Evolutionary conservation across 352 stramenopile genomes (phyloP).

Genomic region (Globisporangium abappressorium): DNA sequence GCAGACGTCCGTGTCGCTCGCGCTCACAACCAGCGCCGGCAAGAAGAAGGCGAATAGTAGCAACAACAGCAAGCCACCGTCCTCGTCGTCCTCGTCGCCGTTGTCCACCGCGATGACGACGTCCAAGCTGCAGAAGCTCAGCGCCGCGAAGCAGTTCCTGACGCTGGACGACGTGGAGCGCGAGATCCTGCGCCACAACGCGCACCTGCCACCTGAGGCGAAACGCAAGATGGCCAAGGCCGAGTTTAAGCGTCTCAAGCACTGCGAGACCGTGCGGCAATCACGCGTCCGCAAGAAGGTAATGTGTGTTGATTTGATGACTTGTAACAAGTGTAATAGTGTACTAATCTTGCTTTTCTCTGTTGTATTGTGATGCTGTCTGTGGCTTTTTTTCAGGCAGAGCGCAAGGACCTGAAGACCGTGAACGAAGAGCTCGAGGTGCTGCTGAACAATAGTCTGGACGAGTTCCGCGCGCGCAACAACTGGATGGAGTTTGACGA

Average conservation of each 20-base stretch:
- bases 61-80: not conserved
- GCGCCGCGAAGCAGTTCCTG: slow-evolving; percentile 28
- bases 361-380: not conserved
- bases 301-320: not conserved
- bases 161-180: slow-evolving; percentile 66
- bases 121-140: slow-evolving; percentile 6
- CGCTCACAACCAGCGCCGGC: not conserved
- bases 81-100: not conserved
- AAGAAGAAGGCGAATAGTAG: not conserved
- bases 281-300: slow-evolving; percentile 77
- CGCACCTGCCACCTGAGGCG: slow-evolving; percentile 36
- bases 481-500: slow-evolving; percentile 63
- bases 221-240: slow-evolving; percentile 58
- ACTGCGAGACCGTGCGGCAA: slow-evolving; percentile 77
- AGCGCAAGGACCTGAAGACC: slow-evolving; percentile 49
- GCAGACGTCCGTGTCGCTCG: slow-evolving; percentile 12
- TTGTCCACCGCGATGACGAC: slow-evolving; percentile 7
- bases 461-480: slow-evolving; percentile 30
- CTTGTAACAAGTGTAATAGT: not conserved
- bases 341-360: not conserved
- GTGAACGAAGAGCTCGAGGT: slow-evolving; percentile 62
- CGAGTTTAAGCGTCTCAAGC: slow-evolving; percentile 71
- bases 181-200: slow-evolving; percentile 39
- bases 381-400: slow-evolving; percentile 24
- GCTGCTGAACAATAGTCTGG: slow-evolving; percentile 36